phyloP scores from a whole-genome alignment of 1,284 basidiomycete genomes.

The Heliocybe sulcata region DNA sequence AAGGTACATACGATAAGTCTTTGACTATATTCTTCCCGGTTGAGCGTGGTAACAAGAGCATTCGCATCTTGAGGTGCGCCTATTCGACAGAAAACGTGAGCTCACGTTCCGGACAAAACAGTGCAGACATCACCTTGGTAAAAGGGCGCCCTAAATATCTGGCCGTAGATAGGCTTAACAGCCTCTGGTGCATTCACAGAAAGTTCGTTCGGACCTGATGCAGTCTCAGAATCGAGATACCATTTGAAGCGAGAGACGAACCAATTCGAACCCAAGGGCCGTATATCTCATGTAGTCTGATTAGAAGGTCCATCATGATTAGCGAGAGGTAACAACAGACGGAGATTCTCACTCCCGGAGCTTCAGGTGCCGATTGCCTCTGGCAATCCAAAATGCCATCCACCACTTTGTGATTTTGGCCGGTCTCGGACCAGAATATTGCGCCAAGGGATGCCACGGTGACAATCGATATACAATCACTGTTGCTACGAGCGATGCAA shows the following conservation, averaged over 20 bases:
- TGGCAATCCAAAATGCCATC: background rate
- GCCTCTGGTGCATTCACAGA: background rate
- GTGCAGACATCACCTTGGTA: background rate
- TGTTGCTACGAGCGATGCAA: background rate
- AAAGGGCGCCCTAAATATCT: background rate
- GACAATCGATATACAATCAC: constrained; percentile 12
- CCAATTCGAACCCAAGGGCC: background rate
- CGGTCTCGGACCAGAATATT: constrained; percentile 10
- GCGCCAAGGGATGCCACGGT: constrained; percentile 13
- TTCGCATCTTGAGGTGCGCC: background rate
- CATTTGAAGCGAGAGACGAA: background rate
- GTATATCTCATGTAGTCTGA: background rate
- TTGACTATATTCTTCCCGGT: background rate
- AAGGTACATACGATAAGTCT: background rate
- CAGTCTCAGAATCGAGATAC: background rate
- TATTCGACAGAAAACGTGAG: background rate
- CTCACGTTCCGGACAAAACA: background rate
- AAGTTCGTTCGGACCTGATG: background rate
- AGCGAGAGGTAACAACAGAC: background rate
- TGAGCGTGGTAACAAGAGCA: background rate
- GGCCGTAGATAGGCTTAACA: background rate
- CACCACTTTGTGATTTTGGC: constrained; percentile 9
- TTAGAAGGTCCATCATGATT: background rate
- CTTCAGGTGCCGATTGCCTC: background rate
- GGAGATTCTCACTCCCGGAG: background rate